Conservation (phyloP, 139 green algal genomes). For the Mesotaenium endlicherianum region DNA sequence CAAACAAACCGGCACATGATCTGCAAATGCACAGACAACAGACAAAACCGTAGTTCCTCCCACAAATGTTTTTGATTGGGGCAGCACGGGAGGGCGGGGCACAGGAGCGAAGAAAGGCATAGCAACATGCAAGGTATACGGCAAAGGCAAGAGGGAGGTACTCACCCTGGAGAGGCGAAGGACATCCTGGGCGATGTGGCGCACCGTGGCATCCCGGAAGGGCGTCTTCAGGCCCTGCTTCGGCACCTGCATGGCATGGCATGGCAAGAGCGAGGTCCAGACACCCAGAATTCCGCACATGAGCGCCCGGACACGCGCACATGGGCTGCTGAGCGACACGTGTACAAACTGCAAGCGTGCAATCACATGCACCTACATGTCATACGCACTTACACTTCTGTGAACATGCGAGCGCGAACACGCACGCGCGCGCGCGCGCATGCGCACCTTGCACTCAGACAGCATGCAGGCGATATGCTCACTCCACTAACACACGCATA, state of each 20-base stretch:
- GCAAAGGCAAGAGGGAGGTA: too few relatives aligned
- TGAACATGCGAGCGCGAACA: neutral
- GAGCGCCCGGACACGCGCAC: neutral
- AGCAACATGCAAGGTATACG: too few relatives aligned
- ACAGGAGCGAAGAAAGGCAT: too few relatives aligned
- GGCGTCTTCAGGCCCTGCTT: constrained; percentile 73
- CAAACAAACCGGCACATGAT: too few relatives aligned
- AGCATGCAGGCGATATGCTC: too few relatives aligned
- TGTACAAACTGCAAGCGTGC: neutral
- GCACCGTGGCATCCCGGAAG: constrained; percentile 83
- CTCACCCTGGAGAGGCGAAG: constrained; percentile 68
- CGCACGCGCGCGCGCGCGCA: too few relatives aligned
- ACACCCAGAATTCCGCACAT: neutral
- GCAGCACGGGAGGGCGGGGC: too few relatives aligned
- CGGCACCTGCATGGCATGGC: constrained; percentile 60
- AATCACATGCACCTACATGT: neutral
- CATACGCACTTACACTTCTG: neutral
- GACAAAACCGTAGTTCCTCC: too few relatives aligned
- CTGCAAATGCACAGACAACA: too few relatives aligned
- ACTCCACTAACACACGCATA: too few relatives aligned
- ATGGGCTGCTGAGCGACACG: neutral
- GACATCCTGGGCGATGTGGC: constrained; percentile 70
- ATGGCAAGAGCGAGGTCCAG: neutral
- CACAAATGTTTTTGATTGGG: too few relatives aligned
- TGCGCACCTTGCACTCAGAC: too few relatives aligned